phyloP scores from a whole-genome alignment of 495 filamentous ascomycete species.

The Xylaria scruposa region DNA sequence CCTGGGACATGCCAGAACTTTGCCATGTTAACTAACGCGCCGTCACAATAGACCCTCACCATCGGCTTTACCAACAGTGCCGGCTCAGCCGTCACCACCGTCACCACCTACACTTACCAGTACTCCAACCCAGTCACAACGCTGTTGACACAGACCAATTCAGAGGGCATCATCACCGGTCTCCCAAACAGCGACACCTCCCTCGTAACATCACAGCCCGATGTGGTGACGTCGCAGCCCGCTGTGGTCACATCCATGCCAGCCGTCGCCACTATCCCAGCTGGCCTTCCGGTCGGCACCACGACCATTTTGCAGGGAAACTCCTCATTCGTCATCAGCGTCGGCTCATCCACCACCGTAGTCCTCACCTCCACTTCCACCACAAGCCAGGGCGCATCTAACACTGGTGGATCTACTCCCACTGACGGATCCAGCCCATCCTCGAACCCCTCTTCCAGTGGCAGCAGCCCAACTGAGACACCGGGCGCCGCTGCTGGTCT shows the following conservation, averaged over 20 bases:
- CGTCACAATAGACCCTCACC: conserved; percentile 17
- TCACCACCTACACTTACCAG: conserved; percentile 31
- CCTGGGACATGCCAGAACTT: conserved; percentile 3
- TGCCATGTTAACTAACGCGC: conserved; percentile 3
- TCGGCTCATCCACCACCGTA: conserved; percentile 27
- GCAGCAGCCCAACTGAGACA: conserved; percentile 7
- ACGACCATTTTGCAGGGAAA: conserved; percentile 22
- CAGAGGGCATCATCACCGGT: conserved; percentile 63
- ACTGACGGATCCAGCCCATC: conserved; percentile 8
- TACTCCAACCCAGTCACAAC: conserved; percentile 51
- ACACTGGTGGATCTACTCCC: conserved; percentile 13
- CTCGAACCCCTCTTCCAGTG: conserved; percentile 1
- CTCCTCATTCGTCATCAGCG: conserved; percentile 26
- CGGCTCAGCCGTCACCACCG: conserved; percentile 12
- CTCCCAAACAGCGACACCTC: conserved; percentile 37
- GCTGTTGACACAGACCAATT: conserved; percentile 60
- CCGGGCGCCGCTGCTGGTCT: conserved; percentile 17
- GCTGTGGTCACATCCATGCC: conserved; percentile 52
- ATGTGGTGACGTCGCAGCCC: conserved; percentile 51
- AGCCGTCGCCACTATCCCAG: conserved; percentile 55
- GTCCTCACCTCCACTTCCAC: conserved; percentile 24
- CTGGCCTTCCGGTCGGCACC: conserved; percentile 43
- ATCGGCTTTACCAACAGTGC: conserved; percentile 25
- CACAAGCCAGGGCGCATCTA: conserved; percentile 14
- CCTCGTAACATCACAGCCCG: conserved; percentile 45